phyloP scores from a whole-genome alignment of 2,329 filamentous ascomycete genomes.

The Colletotrichum cereale region DNA sequence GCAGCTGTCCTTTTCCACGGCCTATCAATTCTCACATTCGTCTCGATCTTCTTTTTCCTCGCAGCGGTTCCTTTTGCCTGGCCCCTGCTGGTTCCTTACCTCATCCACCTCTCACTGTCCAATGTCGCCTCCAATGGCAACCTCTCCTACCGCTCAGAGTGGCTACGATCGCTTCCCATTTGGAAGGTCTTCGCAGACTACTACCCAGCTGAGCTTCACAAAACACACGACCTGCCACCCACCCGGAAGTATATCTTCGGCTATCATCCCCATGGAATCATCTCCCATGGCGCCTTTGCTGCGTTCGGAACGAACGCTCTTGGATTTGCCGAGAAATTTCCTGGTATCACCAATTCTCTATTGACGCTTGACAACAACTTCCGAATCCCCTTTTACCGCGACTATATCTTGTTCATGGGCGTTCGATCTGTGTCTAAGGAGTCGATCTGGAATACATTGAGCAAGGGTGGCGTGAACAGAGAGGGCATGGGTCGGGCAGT shows the following conservation, averaged over 20 bases:
- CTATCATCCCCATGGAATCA: conserved; percentile 98
- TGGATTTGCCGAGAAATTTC: conserved; percentile 88
- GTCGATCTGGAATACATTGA: conserved; percentile 89
- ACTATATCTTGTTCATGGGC: conserved; percentile 92
- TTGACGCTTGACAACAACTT: conserved; percentile 98
- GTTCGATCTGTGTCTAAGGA: conserved; percentile 90
- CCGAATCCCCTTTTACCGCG: conserved; percentile 90
- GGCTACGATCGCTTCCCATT: conserved; percentile 77
- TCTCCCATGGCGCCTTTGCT: conserved; percentile 94
- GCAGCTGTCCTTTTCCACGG: conserved; percentile 82
- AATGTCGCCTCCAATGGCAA: conserved; percentile 81
- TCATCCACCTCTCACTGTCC: conserved; percentile 86
- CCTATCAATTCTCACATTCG: conserved; percentile 75
- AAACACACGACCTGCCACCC: conserved; percentile 81
- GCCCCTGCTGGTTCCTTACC: conserved; percentile 82
- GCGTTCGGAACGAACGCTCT: conserved; percentile 92
- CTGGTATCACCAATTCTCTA: conserved; percentile 93
- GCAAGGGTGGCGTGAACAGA: conserved; percentile 79
- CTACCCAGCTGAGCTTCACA: conserved; percentile 90
- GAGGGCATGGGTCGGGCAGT: conserved; percentile 96
- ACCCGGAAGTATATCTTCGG: conserved; percentile 96
- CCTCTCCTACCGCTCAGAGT: conserved; percentile 79
- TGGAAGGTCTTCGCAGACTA: conserved; percentile 95
- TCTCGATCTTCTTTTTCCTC: conserved; percentile 89
- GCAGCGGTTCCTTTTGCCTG: conserved; percentile 93